Base-by-base conservation (phyloP, 352 stramenopile species). In the Phytophthora hibernalis region DNA sequence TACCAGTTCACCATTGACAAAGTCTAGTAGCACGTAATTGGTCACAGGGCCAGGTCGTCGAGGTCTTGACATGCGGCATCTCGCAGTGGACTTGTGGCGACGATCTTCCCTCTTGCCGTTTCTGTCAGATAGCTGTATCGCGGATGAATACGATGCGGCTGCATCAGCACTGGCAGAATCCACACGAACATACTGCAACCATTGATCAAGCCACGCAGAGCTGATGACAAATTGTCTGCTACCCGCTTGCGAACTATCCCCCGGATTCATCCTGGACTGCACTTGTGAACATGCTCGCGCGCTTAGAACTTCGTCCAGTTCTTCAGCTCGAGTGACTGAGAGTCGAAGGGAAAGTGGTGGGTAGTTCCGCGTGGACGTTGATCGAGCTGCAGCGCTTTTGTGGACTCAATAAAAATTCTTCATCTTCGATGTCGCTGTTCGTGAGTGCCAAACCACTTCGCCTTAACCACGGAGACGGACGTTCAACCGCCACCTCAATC, bases 21-120 rank as follows among this genome's bases (percentile, higher is more conserved):
- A 92, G 33, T 89, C 70, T 9, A 92, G 70, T 28, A 92, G 54
- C n/a, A 58, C 40, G 49, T 92, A 92, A 56, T 92, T 92, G 0
- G 83, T 44, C 33, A 92, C 82, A 2, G 78, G 82, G 11, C 83
- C 83, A 1, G 83, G 83, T 51, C 79, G 74, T 20, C 52, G 51
- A 40, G 70, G 52, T 54, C 57, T 61, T 28, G 38, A 33, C 35
- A 62, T 56, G 5, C 55, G 53, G 11, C 59, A 69, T 30, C 42
- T 67, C 9, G 31, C 11, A 48, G 38, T 55, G 9, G 54, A 54
- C 24, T 68, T 71, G n/a, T 45, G 21, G 4, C 53, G 61, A 28
- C 22, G 54, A 4, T 20, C 52, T 42, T 38, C 45, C 26, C 24
- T 38, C 11, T 38, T 24, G 47, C 48, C 38, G 4, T 20, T 45